Percentiles rank a stretch among this genome's conserved stretches.
phyloP scores from a whole-genome alignment of 495 filamentous ascomycete species.

The Talaromyces ruber region DNA sequence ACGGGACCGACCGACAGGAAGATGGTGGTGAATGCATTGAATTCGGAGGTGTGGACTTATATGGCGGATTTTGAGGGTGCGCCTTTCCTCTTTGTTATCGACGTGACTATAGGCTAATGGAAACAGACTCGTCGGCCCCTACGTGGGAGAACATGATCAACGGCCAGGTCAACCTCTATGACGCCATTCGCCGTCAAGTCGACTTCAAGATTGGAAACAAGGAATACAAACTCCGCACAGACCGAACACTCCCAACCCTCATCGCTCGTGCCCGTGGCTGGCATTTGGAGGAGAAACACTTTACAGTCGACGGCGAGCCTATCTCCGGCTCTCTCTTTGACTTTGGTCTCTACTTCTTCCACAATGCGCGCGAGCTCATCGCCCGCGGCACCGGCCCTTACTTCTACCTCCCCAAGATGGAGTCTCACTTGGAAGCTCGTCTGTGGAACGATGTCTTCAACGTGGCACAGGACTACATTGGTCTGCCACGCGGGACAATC shows the following conservation, averaged over 20 bases:
- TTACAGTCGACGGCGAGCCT: slow-evolving; percentile 90
- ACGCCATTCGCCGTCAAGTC: slow-evolving; percentile 87
- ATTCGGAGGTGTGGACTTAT: slow-evolving; percentile 97
- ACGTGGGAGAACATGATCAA: slow-evolving; percentile 99
- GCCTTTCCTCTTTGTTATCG: slow-evolving; percentile 8
- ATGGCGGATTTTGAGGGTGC: slow-evolving; percentile 98
- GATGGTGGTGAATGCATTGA: slow-evolving; percentile 98
- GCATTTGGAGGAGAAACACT: slow-evolving; percentile 97
- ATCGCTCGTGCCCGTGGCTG: slow-evolving; percentile 85
- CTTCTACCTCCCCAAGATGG: slow-evolving; percentile 99
- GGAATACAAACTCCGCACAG: slow-evolving; percentile 94
- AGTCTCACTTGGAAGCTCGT: slow-evolving; percentile 92
- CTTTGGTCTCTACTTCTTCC: slow-evolving; percentile 98
- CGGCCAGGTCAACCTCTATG: slow-evolving; percentile 96
- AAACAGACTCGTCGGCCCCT: slow-evolving; percentile 83
- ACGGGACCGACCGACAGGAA: slow-evolving; percentile 96
- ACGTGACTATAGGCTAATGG: slow-evolving; percentile 5
- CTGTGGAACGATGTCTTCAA: slow-evolving; percentile 99
- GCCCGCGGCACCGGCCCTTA: slow-evolving; percentile 82
- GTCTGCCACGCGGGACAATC: slow-evolving; percentile 85
- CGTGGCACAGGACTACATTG: slow-evolving; percentile 85
- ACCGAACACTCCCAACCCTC: slow-evolving; percentile 67
- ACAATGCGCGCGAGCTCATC: slow-evolving; percentile 89
- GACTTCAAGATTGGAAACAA: slow-evolving; percentile 95
- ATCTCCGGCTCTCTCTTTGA: slow-evolving; percentile 93